Conservation (phyloP, 345 rosid genomes). For the Leavenworthia alabamica region DNA sequence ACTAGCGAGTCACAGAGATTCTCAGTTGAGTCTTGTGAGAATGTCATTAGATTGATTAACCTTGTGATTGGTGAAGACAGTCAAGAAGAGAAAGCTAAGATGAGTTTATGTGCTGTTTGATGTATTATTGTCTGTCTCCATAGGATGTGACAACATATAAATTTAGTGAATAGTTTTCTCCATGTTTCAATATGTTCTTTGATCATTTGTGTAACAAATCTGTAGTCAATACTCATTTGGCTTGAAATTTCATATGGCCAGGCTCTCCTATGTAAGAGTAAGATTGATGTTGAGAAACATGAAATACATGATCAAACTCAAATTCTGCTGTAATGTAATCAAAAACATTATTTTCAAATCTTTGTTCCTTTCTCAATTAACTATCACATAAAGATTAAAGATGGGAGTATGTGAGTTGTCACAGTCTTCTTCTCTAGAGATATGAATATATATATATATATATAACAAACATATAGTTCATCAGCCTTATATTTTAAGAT, state of each 20-base stretch:
- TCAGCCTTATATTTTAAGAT: background rate
- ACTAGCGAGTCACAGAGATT: conserved; percentile 18
- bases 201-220: conserved; percentile 8
- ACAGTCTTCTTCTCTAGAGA: background rate
- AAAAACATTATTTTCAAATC: background rate
- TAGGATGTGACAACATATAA: background rate
- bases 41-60: conserved; percentile 23
- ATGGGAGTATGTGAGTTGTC: conserved; percentile 9
- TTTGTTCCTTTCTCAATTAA: background rate
- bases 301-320: conserved; percentile 2
- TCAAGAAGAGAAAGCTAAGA: conserved; percentile 4
- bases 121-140: background rate
- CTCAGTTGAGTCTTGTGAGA: conserved; percentile 12
- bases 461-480: background rate
- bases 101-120: background rate
- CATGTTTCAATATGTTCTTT: conserved; percentile 1
- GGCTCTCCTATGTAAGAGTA: conserved; percentile 4
- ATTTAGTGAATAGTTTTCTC: conserved; percentile 3
- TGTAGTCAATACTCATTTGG: background rate
- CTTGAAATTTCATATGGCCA: background rate
- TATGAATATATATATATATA: no score
- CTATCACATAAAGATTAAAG: conserved; percentile 13
- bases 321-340: background rate
- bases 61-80: conserved; percentile 2
- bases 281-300: conserved; percentile 12